Conservation (phyloP, 805 yeast genomes). For the Komagataella populi region DNA sequence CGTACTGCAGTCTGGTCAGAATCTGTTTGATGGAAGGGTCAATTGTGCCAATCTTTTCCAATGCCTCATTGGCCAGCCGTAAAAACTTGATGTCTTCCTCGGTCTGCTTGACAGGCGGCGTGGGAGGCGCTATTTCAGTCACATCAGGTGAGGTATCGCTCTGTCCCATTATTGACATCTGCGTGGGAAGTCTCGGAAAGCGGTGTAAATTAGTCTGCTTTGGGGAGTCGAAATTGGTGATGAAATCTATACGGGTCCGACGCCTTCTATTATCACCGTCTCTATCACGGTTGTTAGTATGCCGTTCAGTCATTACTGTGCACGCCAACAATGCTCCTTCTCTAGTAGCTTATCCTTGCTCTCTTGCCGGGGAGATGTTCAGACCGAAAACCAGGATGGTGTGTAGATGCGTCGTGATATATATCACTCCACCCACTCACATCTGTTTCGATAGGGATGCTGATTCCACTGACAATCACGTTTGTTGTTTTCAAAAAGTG, state of each 20-base stretch:
- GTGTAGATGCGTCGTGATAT: not conserved
- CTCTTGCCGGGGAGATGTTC: not conserved
- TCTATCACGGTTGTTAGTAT: not conserved
- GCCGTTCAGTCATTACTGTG: not conserved
- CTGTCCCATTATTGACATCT: not conserved
- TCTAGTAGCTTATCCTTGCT: not conserved
- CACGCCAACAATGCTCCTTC: not conserved
- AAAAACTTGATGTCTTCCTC: slow-evolving; percentile 42
- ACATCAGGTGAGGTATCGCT: not conserved
- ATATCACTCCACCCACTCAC: not conserved
- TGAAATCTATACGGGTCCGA: not conserved
- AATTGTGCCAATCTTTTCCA: slow-evolving; percentile 27
- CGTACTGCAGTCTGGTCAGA: slow-evolving; percentile 45
- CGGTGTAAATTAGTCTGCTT: not conserved
- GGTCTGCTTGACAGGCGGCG: slow-evolving; percentile 6
- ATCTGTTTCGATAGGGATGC: not conserved
- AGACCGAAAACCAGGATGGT: not conserved
- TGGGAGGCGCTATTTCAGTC: not conserved
- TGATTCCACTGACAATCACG: not conserved
- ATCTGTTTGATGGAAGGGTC: slow-evolving; percentile 54
- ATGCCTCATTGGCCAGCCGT: slow-evolving; percentile 48
- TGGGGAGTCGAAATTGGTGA: not conserved
- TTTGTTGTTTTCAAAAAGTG: not conserved
- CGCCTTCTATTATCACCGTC: not conserved
- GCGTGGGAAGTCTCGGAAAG: not conserved